Conservation (phyloP, 2,329 filamentous ascomycete species). For the Polychaeton citri region DNA sequence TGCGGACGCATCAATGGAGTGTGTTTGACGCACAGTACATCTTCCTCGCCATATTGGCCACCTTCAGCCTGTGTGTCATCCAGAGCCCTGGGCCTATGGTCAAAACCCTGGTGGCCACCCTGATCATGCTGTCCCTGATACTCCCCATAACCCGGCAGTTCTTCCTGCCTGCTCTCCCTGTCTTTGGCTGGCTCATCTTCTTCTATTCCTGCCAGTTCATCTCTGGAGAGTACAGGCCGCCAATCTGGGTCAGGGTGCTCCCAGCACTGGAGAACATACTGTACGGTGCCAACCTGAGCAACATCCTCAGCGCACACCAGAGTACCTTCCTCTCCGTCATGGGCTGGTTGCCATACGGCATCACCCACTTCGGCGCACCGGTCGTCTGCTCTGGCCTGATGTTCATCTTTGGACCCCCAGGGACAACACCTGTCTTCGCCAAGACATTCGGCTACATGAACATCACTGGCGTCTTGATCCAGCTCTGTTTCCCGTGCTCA, state of each 20-base stretch:
- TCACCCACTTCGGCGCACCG: constrained; percentile 80
- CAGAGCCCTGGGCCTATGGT: constrained; percentile 62
- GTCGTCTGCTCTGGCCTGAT: constrained; percentile 64
- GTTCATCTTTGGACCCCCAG: constrained; percentile 80
- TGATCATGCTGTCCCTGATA: constrained; percentile 56
- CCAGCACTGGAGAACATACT: constrained; percentile 92
- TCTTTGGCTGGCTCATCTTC: constrained; percentile 76
- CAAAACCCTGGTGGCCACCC: constrained; percentile 59
- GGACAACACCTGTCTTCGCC: constrained; percentile 71
- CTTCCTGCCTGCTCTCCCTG: constrained; percentile 73
- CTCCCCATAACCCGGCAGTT: constrained; percentile 83
- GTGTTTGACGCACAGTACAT: constrained; percentile 77
- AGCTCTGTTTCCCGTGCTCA: constrained; percentile 83
- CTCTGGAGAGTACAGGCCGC: constrained; percentile 72
- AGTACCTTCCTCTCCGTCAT: constrained; percentile 71
- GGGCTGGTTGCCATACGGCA: constrained; percentile 86
- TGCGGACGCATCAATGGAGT: constrained; percentile 69
- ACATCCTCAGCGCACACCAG: constrained; percentile 85
- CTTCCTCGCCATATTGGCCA: constrained; percentile 55
- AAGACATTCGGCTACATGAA: constrained; percentile 88
- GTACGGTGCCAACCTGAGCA: constrained; percentile 90
- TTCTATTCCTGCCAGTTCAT: constrained; percentile 93
- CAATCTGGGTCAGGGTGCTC: constrained; percentile 90
- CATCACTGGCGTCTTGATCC: constrained; percentile 72
- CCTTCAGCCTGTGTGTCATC: constrained; percentile 76